Evolutionary conservation across 495 filamentous ascomycete genomes (phyloP).

Genomic region (Lophium mytilinum): DNA sequence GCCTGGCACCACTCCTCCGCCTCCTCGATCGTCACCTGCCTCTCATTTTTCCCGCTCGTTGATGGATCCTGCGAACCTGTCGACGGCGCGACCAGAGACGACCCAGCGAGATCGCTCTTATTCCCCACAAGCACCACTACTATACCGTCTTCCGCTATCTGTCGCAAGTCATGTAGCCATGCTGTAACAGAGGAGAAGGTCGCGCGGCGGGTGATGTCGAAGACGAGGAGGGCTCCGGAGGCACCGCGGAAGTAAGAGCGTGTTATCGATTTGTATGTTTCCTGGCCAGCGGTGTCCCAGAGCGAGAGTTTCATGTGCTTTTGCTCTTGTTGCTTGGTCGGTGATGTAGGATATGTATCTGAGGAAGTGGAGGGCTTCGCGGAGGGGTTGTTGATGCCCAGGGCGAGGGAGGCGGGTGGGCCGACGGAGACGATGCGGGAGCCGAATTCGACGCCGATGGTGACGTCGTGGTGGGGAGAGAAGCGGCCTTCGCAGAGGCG

Average conservation of each 20-base stretch:
- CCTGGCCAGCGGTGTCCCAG: conserved; percentile 97
- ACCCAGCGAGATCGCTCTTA: conserved; percentile 68
- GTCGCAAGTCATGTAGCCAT: conserved; percentile 87
- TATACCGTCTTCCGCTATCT: conserved; percentile 89
- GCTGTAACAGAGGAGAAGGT: conserved; percentile 78
- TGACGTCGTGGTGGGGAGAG: conserved; percentile 86
- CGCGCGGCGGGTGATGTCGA: conserved; percentile 79
- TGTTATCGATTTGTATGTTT: conserved; percentile 93
- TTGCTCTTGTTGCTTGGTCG: conserved; percentile 48
- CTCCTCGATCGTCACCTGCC: conserved; percentile 69
- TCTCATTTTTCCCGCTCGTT: conserved; percentile 48
- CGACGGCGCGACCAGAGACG: conserved; percentile 15
- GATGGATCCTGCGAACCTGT: conserved; percentile 1
- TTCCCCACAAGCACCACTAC: conserved; percentile 92
- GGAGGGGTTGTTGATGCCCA: conserved; percentile 39
- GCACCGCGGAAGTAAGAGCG: conserved; percentile 92
- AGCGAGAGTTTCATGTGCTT: conserved; percentile 60
- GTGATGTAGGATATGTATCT: conserved; percentile 2
- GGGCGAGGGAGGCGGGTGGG: conserved; percentile 53
- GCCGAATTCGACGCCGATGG: conserved; percentile 96
- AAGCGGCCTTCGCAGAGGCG: conserved; percentile 97
- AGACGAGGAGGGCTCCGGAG: conserved; percentile 84
- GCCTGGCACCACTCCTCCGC: conserved; percentile 77
- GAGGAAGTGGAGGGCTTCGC: conserved; percentile 8
- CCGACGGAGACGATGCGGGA: conserved; percentile 89